A percentile compares a stretch with the other conserved stretches of the same genome.
Evolutionary conservation across 768 basidiomycete genomes (phyloP).

Genomic region (Boletus sensibilis): DNA sequence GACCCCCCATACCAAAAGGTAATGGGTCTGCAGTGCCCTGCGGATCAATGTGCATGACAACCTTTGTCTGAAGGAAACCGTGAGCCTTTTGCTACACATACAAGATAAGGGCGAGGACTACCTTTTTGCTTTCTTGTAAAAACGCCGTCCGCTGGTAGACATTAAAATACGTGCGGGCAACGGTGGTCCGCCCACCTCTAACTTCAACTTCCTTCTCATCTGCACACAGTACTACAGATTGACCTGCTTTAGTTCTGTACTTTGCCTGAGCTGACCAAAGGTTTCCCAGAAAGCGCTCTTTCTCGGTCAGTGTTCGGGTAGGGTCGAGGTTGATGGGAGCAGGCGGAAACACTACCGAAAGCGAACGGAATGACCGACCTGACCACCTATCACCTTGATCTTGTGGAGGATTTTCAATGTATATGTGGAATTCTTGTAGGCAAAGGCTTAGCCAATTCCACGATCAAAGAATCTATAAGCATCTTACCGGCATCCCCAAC

Average conservation of each 20-base stretch:
- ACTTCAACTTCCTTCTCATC: conserved; percentile 77
- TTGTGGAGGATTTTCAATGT: conserved; percentile 76
- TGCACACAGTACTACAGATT: conserved; percentile 68
- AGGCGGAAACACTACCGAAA: conserved; percentile 77
- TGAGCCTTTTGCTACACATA: conserved; percentile 9
- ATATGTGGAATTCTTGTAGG: conserved; percentile 77
- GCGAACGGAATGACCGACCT: conserved; percentile 78
- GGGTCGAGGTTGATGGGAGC: conserved; percentile 65
- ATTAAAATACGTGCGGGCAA: conserved; percentile 85
- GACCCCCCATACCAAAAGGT: conserved; percentile 64
- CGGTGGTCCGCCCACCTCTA: conserved; percentile 55
- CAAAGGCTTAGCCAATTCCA: conserved; percentile 7
- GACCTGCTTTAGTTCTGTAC: conserved; percentile 68
- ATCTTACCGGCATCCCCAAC: conserved; percentile 78
- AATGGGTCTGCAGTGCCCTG: conserved; percentile 72
- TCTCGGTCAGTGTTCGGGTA: conserved; percentile 59
- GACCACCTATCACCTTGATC: conserved; percentile 88
- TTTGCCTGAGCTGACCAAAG: conserved; percentile 87
- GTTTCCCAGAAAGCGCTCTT: conserved; percentile 82
- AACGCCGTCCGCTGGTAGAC: conserved; percentile 82
- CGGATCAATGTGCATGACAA: conserved; percentile 84
- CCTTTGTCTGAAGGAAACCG: conserved; percentile 61
- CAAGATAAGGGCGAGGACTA: conserved; percentile 28
- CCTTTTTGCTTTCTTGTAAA: conserved; percentile 78
- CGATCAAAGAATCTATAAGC: background rate